Evolutionary conservation across 1,139 yeast genomes (phyloP), one percentile per base, ranked within the genome.

Genomic region (Sugiyamaella xylanicola): DNA sequence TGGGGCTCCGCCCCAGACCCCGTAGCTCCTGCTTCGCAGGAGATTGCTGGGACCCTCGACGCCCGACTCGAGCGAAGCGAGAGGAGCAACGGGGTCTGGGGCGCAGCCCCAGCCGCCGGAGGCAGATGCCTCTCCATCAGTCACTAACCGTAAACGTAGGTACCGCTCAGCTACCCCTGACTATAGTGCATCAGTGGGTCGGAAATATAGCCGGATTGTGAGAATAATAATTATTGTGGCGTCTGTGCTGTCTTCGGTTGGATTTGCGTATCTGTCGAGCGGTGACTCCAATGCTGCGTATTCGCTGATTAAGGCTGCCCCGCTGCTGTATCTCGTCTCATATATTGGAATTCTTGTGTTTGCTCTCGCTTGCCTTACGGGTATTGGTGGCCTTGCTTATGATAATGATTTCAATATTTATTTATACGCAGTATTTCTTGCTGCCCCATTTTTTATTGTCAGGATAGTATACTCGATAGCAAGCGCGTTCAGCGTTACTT

Each of bases 361-460:
- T n/a, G 61, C 61, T 5, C 32, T 52, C 2, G 19, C 44, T 27
- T 52, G 52, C 35, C 45, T 25, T 11, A 17, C 22, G 4, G 32
- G 21, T 3, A n/a, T 47, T 17, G 22, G n/a, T 22, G 51, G 51
- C 13, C 37, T 48, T 22, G n/a, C 39, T 5, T 48, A 32, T 35
- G 36, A 32, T 17, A 22, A 20, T 21, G 46, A 29, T 15, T 39
- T 22, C 27, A 39, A 32, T 15, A 39, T 27, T 13, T 48, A 40
- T 17, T 13, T 48, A 11, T 48, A 5, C 13, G 27, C 52, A 7
- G 32, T 48, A 2, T 48, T 41, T 16, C 13, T 53, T 2, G 37
- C 56, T 4, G 42, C 49, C 8, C 61, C 59, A 2, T 53, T 50
- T 29, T 53, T 50, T 27, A 13, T 55, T n/a, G 56, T 53, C n/a